Base-by-base conservation (phyloP, 164 flowering plant genomes). In the Magnolia changhungtana region DNA sequence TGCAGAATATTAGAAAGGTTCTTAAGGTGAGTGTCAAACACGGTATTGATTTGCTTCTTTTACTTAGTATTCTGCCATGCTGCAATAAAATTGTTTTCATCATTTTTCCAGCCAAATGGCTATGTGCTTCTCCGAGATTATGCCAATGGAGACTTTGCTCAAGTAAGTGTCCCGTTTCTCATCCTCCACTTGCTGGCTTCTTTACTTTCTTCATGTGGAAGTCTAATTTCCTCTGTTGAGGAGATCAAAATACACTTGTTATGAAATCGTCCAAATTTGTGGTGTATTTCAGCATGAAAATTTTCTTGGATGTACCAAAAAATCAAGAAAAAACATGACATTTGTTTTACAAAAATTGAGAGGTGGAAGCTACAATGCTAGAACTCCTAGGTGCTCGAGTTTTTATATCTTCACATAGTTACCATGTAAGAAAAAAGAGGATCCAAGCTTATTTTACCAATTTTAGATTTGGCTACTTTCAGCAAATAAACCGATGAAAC, bases 81-180 rank as follows among this genome's bases (percentile, higher is more conserved):
- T 65, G 29, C n/a, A 16, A 23, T 21, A 24, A 24, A 4, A 65
- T 8, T 29, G 13, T 65, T 21, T 65, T 20, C 37, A 7, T 65
- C 29, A 20, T 20, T 65, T 5, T 65, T 87, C 67, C 94, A 94
- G 98, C 95, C 97, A 86, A 87, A 86, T 83, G 95, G 97, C 77
- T 77, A 78, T 80, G 88, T 95, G 75, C 88, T 95, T 74, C 85
- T 95, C 76, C 96, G 98, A 16, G 98, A 95, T 80, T 95, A 95
- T 87, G 97, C 96, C 19, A 78, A 83, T 74, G 97, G 98, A 50
- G 98, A 95, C 83, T 93, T 95, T 82, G 97, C 98, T 79, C 98
- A 95, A 95, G 98, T 94, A 84, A 37, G 63, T 83, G 13, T 65
- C 68, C 45, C 7, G 7, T 37, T 37, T 37, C 45, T 37, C 68